phyloP scores from a whole-genome alignment of 192 early-diverging fungal genomes.

The Backusella tarrabulga region DNA sequence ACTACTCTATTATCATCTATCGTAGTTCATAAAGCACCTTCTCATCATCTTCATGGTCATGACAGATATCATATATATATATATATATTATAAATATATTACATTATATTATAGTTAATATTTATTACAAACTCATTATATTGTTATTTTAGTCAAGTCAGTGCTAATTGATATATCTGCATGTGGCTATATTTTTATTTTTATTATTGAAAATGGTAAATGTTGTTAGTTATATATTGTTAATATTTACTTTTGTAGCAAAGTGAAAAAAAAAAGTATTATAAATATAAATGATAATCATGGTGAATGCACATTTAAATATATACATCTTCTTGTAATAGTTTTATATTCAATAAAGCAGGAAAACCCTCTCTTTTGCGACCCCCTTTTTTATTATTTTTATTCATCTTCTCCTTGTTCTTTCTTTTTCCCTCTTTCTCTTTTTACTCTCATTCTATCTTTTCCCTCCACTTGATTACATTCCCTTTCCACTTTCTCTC shows the following conservation, averaged over 20 bases:
- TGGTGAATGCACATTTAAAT: neutral
- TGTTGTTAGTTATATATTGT: neutral
- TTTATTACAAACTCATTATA: neutral
- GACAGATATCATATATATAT: no score
- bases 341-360: neutral
- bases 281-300: neutral
- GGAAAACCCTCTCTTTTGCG: neutral
- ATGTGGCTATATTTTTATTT: neutral
- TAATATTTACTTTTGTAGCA: neutral
- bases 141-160: slow-evolving; percentile 3
- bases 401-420: neutral
- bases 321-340: no score
- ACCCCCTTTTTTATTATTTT: neutral
- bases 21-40: no score
- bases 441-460: neutral
- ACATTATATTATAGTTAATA: no score
- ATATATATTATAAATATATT: no score
- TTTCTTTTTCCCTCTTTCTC: neutral
- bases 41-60: no score
- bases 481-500: neutral
- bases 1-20: no score
- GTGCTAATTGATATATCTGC: neutral
- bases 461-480: neutral
- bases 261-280: neutral
- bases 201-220: neutral